Base-by-base conservation (phyloP, 192 early-diverging fungal genomes). In the Backusella luteola region DNA sequence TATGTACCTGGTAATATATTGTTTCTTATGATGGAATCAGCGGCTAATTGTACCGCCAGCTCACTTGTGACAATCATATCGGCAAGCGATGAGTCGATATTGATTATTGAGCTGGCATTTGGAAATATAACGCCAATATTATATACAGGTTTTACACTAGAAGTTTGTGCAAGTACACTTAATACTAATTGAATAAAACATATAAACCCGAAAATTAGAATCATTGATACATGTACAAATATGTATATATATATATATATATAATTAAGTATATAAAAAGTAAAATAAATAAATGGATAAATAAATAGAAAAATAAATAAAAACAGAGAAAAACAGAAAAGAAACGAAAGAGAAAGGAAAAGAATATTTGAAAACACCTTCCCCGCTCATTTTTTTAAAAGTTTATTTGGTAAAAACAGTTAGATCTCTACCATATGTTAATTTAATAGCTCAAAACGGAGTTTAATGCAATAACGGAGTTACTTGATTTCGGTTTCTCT, bases 31-130 rank as follows among this genome's bases (percentile, higher is more conserved):
- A 79, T 70, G 32, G 52, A n/a, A 3, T 69, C 26, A 42, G 41
- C 21, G 6, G 73, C 67, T n/a, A 79, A 21, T 38, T 69, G 19
- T 32, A 79, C 44, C 19, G 67, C 73, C 7, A 70, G 17, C 12
- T 79, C 78, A 21, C 73, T 79, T 0, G 78, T 68, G 9, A 75
- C 53, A n/a, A 79, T 75, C 78, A 79, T 75, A 36, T 79, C 69
- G 4, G 44, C 35, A 29, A 79, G 78, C 1, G 49, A 29, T 6
- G 73, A 26, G 23, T 79, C 73, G 32, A 7, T 36, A 4, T 19
- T 2, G 1, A n/a, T 12, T 39, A 79, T 21, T 4, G 29, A 14
- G 2, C 4, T n/a, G 4, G 67, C n/a, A 70, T 79, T 36, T 34
- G 78, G 71, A 46, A 74, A 68, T 26, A 79, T 4, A 7, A 79